Conservation (phyloP, 495 filamentous ascomycete species). For the Letharia lupina region DNA sequence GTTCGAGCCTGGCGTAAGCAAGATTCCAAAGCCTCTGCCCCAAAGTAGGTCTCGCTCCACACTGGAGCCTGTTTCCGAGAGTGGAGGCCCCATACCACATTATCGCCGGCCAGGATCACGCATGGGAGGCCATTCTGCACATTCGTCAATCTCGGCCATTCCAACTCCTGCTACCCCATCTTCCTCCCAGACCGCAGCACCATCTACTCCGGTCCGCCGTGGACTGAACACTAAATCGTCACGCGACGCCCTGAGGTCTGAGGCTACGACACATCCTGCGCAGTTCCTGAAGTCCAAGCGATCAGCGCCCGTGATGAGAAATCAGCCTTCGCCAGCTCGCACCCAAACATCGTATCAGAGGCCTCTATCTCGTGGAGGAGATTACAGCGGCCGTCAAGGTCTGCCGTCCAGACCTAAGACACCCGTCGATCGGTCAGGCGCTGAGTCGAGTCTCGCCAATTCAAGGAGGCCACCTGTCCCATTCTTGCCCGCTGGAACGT, state of each 20-base stretch:
- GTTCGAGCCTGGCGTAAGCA: constrained; percentile 39
- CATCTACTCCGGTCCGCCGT: constrained; percentile 51
- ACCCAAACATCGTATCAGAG: constrained; percentile 29
- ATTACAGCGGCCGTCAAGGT: constrained; percentile 34
- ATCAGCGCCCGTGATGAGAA: constrained; percentile 74
- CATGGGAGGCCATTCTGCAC: constrained; percentile 52
- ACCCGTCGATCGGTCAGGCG: constrained; percentile 53
- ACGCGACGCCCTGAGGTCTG: constrained; percentile 41
- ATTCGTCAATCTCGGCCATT: constrained; percentile 59
- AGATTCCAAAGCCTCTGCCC: constrained; percentile 55
- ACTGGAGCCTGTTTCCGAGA: constrained; percentile 88
- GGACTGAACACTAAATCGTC: constrained; percentile 50
- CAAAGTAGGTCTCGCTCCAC: constrained; percentile 62
- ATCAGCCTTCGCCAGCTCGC: constrained; percentile 35
- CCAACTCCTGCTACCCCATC: constrained; percentile 45
- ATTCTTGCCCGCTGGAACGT: constrained; percentile 74
- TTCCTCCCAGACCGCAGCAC: constrained; percentile 26
- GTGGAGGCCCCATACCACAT: constrained; percentile 59
- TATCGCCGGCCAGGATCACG: constrained; percentile 55
- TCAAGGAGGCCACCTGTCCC: constrained; percentile 54
- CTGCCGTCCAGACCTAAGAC: constrained; percentile 57
- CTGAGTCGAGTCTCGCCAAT: constrained; percentile 45
- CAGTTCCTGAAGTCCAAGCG: constrained; percentile 77
- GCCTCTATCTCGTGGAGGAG: constrained; percentile 36
- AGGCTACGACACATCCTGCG: constrained; percentile 60